These are phyloP conservation scores for Aspergillus carlsbadensis DNA, from an alignment of 495 filamentous ascomycete species.

Conservation along the genomic window DNA sequence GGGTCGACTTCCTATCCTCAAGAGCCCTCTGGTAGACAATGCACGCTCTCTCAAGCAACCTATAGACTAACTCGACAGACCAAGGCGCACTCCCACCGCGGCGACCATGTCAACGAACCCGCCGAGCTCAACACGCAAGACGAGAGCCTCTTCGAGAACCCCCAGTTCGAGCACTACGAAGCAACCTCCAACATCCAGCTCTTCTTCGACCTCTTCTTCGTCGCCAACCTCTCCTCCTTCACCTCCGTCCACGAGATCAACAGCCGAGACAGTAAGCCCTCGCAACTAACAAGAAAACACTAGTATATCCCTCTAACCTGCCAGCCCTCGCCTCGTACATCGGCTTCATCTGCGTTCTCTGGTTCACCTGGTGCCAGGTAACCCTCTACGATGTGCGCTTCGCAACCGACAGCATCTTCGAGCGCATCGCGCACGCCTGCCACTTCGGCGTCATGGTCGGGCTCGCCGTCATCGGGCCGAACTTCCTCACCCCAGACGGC, in stretches of 20 bases:
- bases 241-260: conserved; percentile 6
- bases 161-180: conserved; percentile 5
- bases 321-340: conserved; percentile 2
- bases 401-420: conserved; percentile 4
- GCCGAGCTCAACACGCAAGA: background rate
- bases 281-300: background rate
- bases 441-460: conserved; percentile 7
- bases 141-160: conserved; percentile 1
- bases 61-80: too few species aligned
- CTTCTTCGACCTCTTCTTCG: conserved; percentile 9
- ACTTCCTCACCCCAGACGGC: background rate
- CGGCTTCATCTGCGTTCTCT: conserved; percentile 1
- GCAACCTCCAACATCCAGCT: conserved; percentile 7
- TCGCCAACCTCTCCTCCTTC: conserved; percentile 4
- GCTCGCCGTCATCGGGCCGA: background rate
- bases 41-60: too few species aligned
- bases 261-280: background rate
- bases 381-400: conserved; percentile 4
- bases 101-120: too few species aligned
- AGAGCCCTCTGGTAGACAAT: too few species aligned
- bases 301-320: too few species aligned
- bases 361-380: conserved; percentile 9
- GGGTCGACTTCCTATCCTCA: too few species aligned
- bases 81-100: too few species aligned
- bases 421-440: conserved; percentile 1